Evolutionary conservation across 1,139 yeast genomes (phyloP).

Genomic region (Sugiyamaella sp.): DNA sequence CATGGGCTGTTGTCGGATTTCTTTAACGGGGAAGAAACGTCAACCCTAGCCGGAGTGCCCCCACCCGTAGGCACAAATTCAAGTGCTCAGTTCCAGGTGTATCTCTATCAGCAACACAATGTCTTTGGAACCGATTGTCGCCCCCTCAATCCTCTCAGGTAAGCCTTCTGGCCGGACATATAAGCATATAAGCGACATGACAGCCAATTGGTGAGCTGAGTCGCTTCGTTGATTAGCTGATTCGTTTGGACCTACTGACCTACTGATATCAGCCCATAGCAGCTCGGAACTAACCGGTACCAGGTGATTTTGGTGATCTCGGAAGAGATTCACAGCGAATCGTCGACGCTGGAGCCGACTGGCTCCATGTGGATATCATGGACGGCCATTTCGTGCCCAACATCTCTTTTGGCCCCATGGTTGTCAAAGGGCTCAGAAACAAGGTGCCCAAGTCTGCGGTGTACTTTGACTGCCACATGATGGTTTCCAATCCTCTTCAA

Average conservation of each 20-base stretch:
- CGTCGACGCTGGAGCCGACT: slow-evolving; percentile 78
- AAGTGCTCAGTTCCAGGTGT: no score
- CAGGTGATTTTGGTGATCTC: slow-evolving; percentile 74
- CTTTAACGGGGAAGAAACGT: not conserved
- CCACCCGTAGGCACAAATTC: no score
- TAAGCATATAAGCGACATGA: not conserved
- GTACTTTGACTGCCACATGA: slow-evolving; percentile 98
- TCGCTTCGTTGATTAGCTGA: no score
- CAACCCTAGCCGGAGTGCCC: not conserved
- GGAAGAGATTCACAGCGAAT: slow-evolving; percentile 86
- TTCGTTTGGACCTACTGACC: no score
- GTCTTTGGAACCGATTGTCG: slow-evolving; percentile 62
- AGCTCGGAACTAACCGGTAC: not conserved
- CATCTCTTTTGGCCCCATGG: slow-evolving; percentile 90
- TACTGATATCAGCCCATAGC: no score
- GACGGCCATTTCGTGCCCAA: slow-evolving; percentile 99
- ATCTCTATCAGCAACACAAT: slow-evolving; percentile 1
- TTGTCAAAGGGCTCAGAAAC: slow-evolving; percentile 76
- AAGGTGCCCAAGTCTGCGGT: slow-evolving; percentile 70
- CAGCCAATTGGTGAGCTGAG: no score
- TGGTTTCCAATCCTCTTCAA: slow-evolving; percentile 92
- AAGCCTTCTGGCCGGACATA: slow-evolving; percentile 16
- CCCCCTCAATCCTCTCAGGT: slow-evolving; percentile 96
- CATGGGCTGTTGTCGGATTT: no score
- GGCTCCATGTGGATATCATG: slow-evolving; percentile 99